Base-by-base conservation (phyloP, 129 eudicot species). In the Flaveria robusta region DNA sequence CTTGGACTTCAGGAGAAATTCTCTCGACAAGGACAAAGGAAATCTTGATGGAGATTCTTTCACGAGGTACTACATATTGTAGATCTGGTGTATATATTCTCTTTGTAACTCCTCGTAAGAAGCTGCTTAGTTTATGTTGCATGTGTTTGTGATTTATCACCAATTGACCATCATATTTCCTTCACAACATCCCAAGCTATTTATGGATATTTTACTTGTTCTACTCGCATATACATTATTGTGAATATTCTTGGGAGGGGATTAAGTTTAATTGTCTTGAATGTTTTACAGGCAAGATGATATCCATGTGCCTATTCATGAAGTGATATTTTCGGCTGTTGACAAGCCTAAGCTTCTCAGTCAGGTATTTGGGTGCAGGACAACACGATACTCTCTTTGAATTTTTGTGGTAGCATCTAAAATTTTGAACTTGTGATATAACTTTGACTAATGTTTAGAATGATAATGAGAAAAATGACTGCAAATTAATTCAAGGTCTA, bases 321-420 rank as follows among this genome's bases (percentile, higher is more conserved):
- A 93, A 86, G 88, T 93, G 24, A 90, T 87, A 70, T 93, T 93
- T 82, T 93, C 97, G 9, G 84, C 98, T 23, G 66, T 84, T 56
- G 98, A 93, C 91, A 93, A 90, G 74, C 98, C 98, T 68, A 93
- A 93, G 72, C 98, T 93, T 77, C 98, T 93, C 54, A 88, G 89
- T 73, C 96, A 93, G 98, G 98, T 89, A 88, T 74, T 11, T 7
- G 23, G 23, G 55, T 45, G 73, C 79, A 74, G 69, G 75, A 43
- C 22, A 37, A 45, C 18, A 18, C 19, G 47, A 55, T 68, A 45
- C 71, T 42, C 46, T 42, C 37, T 41, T 58, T 60, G 24, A 49
- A 42, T 34, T 41, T 22, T 50, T 16, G 37, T 76, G 26, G 10
- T 14, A 39, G 43, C 74, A 45, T 50, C 23, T 43, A 64, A 18